phyloP scores from a whole-genome alignment of 805 yeast genomes.

The Schwanniomyces yamadae region DNA sequence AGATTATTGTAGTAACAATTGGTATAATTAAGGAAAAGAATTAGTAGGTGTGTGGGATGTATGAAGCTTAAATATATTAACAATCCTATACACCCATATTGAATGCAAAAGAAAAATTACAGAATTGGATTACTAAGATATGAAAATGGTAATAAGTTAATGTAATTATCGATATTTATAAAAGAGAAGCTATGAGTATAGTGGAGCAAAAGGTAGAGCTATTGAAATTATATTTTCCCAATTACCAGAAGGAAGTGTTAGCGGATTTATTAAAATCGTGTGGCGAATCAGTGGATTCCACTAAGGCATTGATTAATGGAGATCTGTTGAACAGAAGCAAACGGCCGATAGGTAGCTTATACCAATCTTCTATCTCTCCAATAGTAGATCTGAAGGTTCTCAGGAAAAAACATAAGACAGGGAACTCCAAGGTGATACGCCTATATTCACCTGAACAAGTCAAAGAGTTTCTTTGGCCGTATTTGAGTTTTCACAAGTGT shows the following conservation, averaged over 20 bases:
- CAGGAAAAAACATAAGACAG: slow-evolving; percentile 1
- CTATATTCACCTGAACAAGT: slow-evolving; percentile 55
- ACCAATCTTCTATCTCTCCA: slow-evolving; percentile 14
- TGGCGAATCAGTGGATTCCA: slow-evolving; percentile 48
- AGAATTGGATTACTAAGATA: no score
- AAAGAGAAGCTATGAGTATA: background rate
- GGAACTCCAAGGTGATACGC: slow-evolving; percentile 28
- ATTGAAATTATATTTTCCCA: slow-evolving; percentile 42
- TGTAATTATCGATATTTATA: no score
- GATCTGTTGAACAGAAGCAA: slow-evolving; percentile 16
- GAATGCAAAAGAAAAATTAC: no score
- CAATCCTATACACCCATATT: no score
- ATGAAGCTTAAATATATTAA: no score
- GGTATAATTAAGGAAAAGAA: no score
- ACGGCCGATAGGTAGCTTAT: slow-evolving; percentile 9
- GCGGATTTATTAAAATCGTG: slow-evolving; percentile 54
- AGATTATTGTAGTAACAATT: no score
- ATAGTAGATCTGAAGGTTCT: slow-evolving; percentile 5
- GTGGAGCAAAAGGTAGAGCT: slow-evolving; percentile 29
- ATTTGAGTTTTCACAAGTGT: slow-evolving; percentile 47
- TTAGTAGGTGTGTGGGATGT: no score
- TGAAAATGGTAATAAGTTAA: no score
- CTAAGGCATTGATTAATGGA: slow-evolving; percentile 42
- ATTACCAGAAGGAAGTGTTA: slow-evolving; percentile 38
- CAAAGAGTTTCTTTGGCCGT: slow-evolving; percentile 44